Evolutionary conservation across 768 basidiomycete genomes (phyloP), one percentile per base, ranked within the genome.

Genomic region (Termitomyces sp.): DNA sequence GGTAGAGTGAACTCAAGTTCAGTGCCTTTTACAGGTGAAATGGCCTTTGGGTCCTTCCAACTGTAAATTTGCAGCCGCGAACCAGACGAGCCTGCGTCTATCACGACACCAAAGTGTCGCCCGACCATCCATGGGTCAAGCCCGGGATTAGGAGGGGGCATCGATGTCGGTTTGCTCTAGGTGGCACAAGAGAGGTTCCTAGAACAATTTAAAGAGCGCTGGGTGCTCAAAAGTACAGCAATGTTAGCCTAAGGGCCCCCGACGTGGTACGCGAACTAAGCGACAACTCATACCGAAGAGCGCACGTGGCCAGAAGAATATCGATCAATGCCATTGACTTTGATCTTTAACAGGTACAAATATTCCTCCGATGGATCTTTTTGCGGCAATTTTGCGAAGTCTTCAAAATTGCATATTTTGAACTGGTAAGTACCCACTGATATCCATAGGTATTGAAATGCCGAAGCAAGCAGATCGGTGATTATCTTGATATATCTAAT

Each of bases 1-100:
- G 94, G 94, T 49, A 98, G 75, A 3, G 78, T 76, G 62, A 83
- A 77, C 11, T 81, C 76, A 7, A 84, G 80, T 18, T 78, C 78
- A 53, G 82, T 78, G 60, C 84, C 79, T 59, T 84, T 79, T 18
- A 82, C 78, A 48, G 87, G 78, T 3, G 65, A 66, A 18, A 79
- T 68, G 8, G 80, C 72, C 59, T 84, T 81, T 22, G 96, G 90
- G 72, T 98, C 90, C 64, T 84, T 84, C 97, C 96, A 99, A 73
- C 92, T 94, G 78, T 99, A 98, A 67, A 98, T 94, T 73, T 98
- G 96, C 39, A 98, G 79, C 57, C 97, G 81, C 5, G 96, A 98
- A 33, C 97, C 97, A 24, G 95, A 98, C 72, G 95, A 97, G 63
- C 97, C 97, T 71, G 97, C 97, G 79, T 99, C 97, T 74, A 99